Conservation (phyloP, 2,329 filamentous ascomycete species). For the Ambrosiella xylebori region DNA sequence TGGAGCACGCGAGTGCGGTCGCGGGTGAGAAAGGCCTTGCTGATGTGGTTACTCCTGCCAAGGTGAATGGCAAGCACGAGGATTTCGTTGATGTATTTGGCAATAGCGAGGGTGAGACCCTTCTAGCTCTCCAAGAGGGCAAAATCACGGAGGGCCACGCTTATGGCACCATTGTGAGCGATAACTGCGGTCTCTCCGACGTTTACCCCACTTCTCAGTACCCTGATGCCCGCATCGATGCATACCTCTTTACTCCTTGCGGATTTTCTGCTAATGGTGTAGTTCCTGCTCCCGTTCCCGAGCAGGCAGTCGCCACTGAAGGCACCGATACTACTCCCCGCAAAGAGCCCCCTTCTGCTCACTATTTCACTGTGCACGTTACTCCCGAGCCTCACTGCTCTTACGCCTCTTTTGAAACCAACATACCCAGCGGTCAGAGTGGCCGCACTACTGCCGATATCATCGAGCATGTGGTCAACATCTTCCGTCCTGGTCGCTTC, state of each 20-base stretch:
- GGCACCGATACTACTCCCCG: neutral
- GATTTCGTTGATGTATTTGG: constrained; percentile 66
- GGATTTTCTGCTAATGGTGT: constrained; percentile 97
- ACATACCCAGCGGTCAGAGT: constrained; percentile 76
- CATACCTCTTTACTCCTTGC: constrained; percentile 90
- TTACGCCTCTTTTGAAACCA: constrained; percentile 96
- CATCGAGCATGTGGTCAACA: constrained; percentile 81
- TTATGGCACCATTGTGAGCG: constrained; percentile 79
- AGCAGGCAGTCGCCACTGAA: constrained; percentile 26
- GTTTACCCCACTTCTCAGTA: constrained; percentile 78
- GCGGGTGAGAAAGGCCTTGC: constrained; percentile 64
- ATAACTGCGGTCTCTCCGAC: constrained; percentile 72
- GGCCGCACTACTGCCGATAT: constrained; percentile 80
- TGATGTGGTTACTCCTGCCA: constrained; percentile 21
- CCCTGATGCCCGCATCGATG: constrained; percentile 83
- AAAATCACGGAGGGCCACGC: constrained; percentile 86
- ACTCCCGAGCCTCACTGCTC: constrained; percentile 95
- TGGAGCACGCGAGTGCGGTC: constrained; percentile 65
- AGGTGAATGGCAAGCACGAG: constrained; percentile 26
- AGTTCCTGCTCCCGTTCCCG: constrained; percentile 52
- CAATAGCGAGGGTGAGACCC: constrained; percentile 31
- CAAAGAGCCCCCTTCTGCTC: constrained; percentile 32
- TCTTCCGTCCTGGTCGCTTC: constrained; percentile 96
- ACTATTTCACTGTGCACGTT: constrained; percentile 98
- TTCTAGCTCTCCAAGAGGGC: constrained; percentile 44